phyloP scores from a whole-genome alignment of 169 alveolate species.

The Babesia divergens region DNA sequence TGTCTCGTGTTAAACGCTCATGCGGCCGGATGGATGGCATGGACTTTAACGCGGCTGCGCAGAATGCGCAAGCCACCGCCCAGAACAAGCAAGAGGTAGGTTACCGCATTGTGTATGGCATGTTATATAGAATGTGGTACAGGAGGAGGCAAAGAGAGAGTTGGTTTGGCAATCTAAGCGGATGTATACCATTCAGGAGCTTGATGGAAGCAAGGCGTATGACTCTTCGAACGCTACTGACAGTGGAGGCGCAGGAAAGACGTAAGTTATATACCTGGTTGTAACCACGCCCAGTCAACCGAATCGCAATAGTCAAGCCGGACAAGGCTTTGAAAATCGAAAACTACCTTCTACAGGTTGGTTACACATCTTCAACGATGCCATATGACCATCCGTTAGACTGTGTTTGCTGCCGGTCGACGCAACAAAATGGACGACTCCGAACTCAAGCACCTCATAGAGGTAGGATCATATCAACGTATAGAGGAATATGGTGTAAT shows the following conservation, averaged over 20 bases:
- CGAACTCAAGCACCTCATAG: constrained; percentile 46
- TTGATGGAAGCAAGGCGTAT: constrained; percentile 57
- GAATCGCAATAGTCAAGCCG: constrained; percentile 65
- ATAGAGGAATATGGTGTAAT: too few species aligned
- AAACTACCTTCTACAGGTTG: constrained; percentile 47
- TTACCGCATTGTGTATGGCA: too few species aligned
- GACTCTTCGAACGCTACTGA: constrained; percentile 49
- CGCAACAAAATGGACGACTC: constrained; percentile 42
- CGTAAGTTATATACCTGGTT: constrained; percentile 1
- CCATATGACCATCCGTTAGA: background rate
- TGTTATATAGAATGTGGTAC: constrained; percentile 23
- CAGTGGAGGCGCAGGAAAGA: constrained; percentile 66
- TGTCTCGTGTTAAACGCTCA: too few species aligned
- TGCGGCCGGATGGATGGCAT: constrained; percentile 1
- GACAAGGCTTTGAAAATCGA: constrained; percentile 62
- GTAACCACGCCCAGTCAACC: constrained; percentile 31
- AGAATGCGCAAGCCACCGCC: constrained; percentile 24
- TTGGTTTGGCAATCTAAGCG: background rate
- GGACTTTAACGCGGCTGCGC: constrained; percentile 35
- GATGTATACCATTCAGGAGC: constrained; percentile 14
- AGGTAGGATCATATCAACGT: constrained; percentile 50
- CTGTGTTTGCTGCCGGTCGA: background rate
- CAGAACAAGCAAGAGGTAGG: constrained; percentile 33
- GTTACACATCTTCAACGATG: background rate
- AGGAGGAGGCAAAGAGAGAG: constrained; percentile 58